Base-by-base conservation (phyloP, 164 flowering plant species). In the Vitis riparia region DNA sequence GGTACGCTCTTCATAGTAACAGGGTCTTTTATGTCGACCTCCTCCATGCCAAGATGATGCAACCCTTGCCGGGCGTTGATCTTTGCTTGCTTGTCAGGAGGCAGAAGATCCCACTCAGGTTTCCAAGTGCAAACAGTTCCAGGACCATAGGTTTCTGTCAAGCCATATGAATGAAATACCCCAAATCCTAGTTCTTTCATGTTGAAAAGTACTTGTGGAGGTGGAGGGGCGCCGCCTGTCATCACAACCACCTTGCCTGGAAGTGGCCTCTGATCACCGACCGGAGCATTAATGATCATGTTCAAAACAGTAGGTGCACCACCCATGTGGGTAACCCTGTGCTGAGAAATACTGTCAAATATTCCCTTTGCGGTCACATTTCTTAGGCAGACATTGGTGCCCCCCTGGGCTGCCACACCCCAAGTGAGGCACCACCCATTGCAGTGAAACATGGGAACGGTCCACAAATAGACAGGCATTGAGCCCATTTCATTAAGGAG, bases 401-500 rank as follows among this genome's bases (percentile, higher is more conserved):
- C 96, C 30, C 96, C 94, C 23, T 84, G 87, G 51, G 91, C 92
- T 12, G 96, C 92, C 51, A 90, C 73, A 14, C 80, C 91, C 98
- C 96, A 90, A 14, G 83, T 58, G 64, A 85, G 76, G 67, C 91
- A 88, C 98, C 98, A 92, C 0, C 96, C 98, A 62, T 88, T 92
- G 83, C 96, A 89, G 59, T 91, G 98, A 77, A 90, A 92, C 97
- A 92, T 92, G 23, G 94, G 94, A 10, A 88, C 92, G 10, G 82
- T 81, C 97, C 97, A 90, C 13, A 92, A 67, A 61, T 87, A 92
- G 3, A 85, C 84, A 17, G 91, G 93, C 82, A 80, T 82, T 52
- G 86, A 59, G 16, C 68, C 51, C 90, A 92, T 86, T 5, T 80
- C 84, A 65, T 70, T 67, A 7, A 88, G 75, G 70, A 90, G 75